A percentile compares a stretch with the other conserved stretches of the same genome.
Evolutionary conservation across 805 yeast species (phyloP).

Genomic region (Kodamaea kaohsiungensis): DNA sequence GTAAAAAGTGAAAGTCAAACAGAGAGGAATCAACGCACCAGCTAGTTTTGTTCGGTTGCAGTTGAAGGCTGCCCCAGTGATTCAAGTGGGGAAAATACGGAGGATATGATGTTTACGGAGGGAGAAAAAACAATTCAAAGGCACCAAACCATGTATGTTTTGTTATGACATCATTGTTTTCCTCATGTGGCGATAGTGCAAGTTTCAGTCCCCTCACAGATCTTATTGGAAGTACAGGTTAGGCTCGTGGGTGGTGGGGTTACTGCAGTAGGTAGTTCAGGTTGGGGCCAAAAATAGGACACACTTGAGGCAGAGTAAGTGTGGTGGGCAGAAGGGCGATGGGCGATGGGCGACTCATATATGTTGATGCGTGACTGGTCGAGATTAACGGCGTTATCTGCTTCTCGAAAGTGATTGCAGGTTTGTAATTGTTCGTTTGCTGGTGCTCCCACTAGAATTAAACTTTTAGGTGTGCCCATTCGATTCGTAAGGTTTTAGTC

Average conservation of each 20-base stretch:
- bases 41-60: background rate
- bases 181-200: background rate
- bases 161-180: background rate
- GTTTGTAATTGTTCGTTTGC: background rate
- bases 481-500: background rate
- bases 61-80: background rate
- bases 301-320: background rate
- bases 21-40: slow-evolving; percentile 2
- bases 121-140: background rate
- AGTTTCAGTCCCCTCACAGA: background rate
- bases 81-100: slow-evolving; percentile 6
- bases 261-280: background rate
- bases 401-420: background rate
- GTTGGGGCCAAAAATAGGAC: background rate
- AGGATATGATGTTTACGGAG: background rate
- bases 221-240: background rate
- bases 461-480: background rate
- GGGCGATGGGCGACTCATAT: background rate
- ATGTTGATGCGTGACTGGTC: background rate
- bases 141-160: background rate
- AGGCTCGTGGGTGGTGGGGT: background rate
- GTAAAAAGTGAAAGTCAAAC: slow-evolving; percentile 1
- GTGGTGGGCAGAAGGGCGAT: background rate
- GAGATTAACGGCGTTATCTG: background rate
- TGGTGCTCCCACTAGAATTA: too few relatives aligned